Base-by-base conservation (phyloP, 1,284 basidiomycete species). In the Ceratobasidium sp. region DNA sequence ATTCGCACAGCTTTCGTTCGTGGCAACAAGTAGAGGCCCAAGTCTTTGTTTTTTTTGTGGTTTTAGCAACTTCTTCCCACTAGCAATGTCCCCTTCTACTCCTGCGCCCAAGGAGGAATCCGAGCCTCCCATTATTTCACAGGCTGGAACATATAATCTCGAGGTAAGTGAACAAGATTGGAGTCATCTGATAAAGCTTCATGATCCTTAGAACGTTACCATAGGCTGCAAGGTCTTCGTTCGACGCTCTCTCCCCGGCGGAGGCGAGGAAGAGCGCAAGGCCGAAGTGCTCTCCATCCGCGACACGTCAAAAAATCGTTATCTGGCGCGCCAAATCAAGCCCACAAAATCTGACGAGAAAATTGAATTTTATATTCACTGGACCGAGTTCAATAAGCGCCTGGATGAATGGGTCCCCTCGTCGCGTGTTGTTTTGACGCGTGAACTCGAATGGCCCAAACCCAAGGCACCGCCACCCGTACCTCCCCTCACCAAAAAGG, bases 371-470 rank as follows among this genome's bases (percentile, higher is more conserved):
- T 98, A 98, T 77, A 93, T 97, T 40, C 96, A 98, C 77, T 98
- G 96, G 88, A 93, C 96, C 76, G 88, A 93, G 75, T 98, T 97
- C 84, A 98, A 98, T 83, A 97, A 98, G 80, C 94, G 97, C 75
- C 84, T 99, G 58, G 97, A 99, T 79, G 97, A 98, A 73, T 99
- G 97, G 97, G 91, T 99, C n/a, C 83, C 89, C 29, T 93, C 92
- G 17, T 90, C 91, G 2, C 87, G 95, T 35, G 85, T 99, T 70
- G 85, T 98, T 54, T 83, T 96, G 32, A 85, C 83, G 70, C 85
- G 91, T 73, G 95, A 98, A 76, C 86, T 99, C 73, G 94, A 98
- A 78, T 98, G 94, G 95, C 97, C 97, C 1, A 93, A 93, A 76
- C 96, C 96, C 0, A 93, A 92, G 75, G 80, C 82, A 34, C 79